Evolutionary conservation across 106 monocot species (phyloP), one percentile per base, ranked within the genome.

Genomic region (Posidonia australis): DNA sequence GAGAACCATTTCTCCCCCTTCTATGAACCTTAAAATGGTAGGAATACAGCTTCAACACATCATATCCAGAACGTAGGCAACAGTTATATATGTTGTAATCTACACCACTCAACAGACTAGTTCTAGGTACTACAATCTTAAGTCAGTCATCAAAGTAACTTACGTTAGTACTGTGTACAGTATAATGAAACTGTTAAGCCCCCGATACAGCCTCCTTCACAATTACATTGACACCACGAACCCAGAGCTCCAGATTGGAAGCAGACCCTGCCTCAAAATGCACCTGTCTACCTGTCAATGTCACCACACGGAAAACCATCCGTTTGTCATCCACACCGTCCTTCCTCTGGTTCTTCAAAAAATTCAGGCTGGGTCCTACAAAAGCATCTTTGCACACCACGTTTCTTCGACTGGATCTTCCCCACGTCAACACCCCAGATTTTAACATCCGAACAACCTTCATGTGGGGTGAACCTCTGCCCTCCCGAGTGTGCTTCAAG

Each of bases 381-480:
- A 32, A 48, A 1, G 83, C 83, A 63, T 83, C 87, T 54, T 67
- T 81, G 49, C 83, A 83, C 1, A 14, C 48, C 20, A 87, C 78
- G 65, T 87, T 87, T 52, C 87, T 80, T 60, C 83, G n/a, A 1
- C 52, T 74, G 1, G 80, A 59, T 13, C 44, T 77, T 3, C 83
- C 87, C 87, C 87, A 87, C 13, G 54, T 80, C 66, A 83, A 10
- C 6, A 87, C 62, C 13, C 87, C 83, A 54, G n/a, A n/a, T n/a
- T 61, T 73, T 0, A 73, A 68, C 83, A 87, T 78, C 21, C 78
- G 47, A 10, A 87, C 72, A 23, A 62, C 42, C 54, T 80, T 87
- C 45, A 28, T 30, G 63, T 87, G 87, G 5, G 83, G 73, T 42
- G 72, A 41, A 0, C 83, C 87, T 29, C 52, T 62, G 0, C 87